These are phyloP conservation scores for Microbotryum saponariae DNA, from an alignment of 1,284 basidiomycete genomes.

Conservation along the genomic window DNA sequence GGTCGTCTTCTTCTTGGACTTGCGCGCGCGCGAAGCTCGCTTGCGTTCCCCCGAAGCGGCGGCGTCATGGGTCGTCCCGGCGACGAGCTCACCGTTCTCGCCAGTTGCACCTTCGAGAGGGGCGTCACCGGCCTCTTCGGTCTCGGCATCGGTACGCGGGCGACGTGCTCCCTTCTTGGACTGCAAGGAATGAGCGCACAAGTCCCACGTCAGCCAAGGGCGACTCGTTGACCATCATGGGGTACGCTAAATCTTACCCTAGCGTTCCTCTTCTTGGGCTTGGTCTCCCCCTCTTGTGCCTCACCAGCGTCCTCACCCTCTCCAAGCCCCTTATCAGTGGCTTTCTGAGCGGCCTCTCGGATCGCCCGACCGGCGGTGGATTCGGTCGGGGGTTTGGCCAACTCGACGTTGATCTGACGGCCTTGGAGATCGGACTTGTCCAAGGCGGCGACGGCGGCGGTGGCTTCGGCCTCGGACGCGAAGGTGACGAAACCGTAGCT, in stretches of 20 bases:
- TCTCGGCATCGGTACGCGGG: constrained; percentile 26
- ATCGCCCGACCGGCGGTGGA: constrained; percentile 39
- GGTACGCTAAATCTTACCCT: constrained; percentile 38
- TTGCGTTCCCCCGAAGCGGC: constrained; percentile 9
- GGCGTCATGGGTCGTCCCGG: constrained; percentile 4
- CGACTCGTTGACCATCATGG: constrained; percentile 2
- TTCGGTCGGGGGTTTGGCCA: constrained; percentile 78
- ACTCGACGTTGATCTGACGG: constrained; percentile 75
- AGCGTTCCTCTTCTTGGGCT: constrained; percentile 55
- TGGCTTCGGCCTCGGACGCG: constrained; percentile 66
- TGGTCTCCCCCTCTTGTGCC: constrained; percentile 63
- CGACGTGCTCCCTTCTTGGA: constrained; percentile 11
- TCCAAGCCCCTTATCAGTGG: constrained; percentile 10
- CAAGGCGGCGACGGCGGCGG: constrained; percentile 75
- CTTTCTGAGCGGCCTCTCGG: constrained; percentile 23
- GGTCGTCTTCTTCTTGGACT: constrained; percentile 52
- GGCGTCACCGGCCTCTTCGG: constrained; percentile 31
- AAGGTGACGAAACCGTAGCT: constrained; percentile 76
- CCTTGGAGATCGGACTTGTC: constrained; percentile 80
- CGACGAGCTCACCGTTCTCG: constrained; percentile 21
- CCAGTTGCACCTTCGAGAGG: constrained; percentile 9
- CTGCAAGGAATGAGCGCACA: too few species aligned
- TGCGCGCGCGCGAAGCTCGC: constrained; percentile 17
- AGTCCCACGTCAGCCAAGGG: constrained; percentile 10
- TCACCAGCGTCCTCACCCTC: constrained; percentile 49